These are phyloP conservation scores for Tetracentron sinense DNA, from an alignment of 164 flowering plant species.

Conservation along the genomic window DNA sequence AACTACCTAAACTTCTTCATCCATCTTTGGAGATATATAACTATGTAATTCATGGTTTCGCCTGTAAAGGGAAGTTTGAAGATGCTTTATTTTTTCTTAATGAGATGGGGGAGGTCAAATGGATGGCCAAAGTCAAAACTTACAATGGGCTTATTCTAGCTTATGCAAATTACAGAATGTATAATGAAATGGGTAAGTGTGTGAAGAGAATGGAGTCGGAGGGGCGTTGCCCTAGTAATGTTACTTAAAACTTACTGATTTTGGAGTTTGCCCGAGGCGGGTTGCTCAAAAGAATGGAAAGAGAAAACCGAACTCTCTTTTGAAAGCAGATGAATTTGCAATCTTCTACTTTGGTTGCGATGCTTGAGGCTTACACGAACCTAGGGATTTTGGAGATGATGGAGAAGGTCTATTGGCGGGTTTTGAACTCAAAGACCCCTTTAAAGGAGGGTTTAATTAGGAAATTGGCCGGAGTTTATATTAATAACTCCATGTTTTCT, in stretches of 20 bases:
- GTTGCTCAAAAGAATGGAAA: slow-evolving; percentile 54
- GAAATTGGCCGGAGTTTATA: slow-evolving; percentile 46
- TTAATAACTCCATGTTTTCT: slow-evolving; percentile 50
- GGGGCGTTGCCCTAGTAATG: slow-evolving; percentile 39
- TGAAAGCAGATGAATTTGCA: slow-evolving; percentile 37
- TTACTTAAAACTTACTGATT: slow-evolving; percentile 54
- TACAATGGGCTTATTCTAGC: slow-evolving; percentile 52
- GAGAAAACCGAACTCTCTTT: slow-evolving; percentile 26
- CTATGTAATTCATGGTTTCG: slow-evolving; percentile 44
- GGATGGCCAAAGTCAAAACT: slow-evolving; percentile 30
- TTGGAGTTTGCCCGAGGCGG: slow-evolving; percentile 47
- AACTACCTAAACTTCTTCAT: slow-evolving; percentile 16
- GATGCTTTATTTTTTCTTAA: slow-evolving; percentile 32
- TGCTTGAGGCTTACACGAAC: slow-evolving; percentile 57
- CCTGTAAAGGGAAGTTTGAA: slow-evolving; percentile 36
- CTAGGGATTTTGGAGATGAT: slow-evolving; percentile 46
- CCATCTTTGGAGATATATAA: slow-evolving; percentile 41
- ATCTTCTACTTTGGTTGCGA: slow-evolving; percentile 40
- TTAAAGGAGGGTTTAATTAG: slow-evolving; percentile 41
- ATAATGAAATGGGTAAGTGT: slow-evolving; percentile 52
- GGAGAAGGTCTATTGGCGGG: slow-evolving; percentile 40
- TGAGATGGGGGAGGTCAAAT: slow-evolving; percentile 35
- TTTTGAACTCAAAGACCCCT: slow-evolving; percentile 23
- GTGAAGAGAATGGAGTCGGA: slow-evolving; percentile 47
- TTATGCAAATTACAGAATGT: slow-evolving; percentile 48